Base-by-base conservation (phyloP, 352 stramenopile species). In the Phytophthora tubulina region DNA sequence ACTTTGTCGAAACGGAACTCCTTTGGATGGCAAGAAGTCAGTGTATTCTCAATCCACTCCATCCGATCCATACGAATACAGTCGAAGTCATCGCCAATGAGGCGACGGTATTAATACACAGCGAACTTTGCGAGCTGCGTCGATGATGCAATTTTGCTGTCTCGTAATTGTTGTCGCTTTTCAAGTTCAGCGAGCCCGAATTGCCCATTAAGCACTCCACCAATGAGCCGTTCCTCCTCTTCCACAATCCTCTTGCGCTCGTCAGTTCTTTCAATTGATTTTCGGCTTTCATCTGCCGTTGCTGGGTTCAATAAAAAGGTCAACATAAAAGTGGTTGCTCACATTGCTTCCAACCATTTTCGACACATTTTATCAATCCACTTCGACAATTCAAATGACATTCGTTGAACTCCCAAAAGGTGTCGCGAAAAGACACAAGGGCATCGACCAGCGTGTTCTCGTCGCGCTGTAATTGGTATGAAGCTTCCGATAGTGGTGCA, bases 71-170 rank as follows among this genome's bases (percentile, higher is more conserved):
- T 30, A 21, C 45, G 32, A 14, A 56, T 9, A 10, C 6, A n/a
- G 31, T 11, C 45, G 14, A 46, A 49, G 17, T 64, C 33, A n/a
- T 55, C 44, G 11, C 17, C 57, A 36, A 64, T 48, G 4, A 64
- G 31, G 3, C 31, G 57, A 11, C 57, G 56, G 14, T 64, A 64
- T 21, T 64, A 64, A 31, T 64, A 64, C 30, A 63, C 31, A 13
- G 41, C 42, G n/a, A 53, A 53, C 10, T 64, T 41, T 17, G 15
- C 55, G 6, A 54, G 27, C 32, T 44, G 31, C n/a, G 31, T 30
- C 13, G 55, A 42, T 13, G 51, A 48, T 11, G 33, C 36, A 39
- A 56, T 56, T 5, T 27, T 46, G 39, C 36, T 41, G 6, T 41
- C 10, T n/a, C n/a, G n/a, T n/a, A n/a, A n/a, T n/a, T n/a, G n/a